These are phyloP conservation scores for Fusarium protoensiforme DNA, from an alignment of 2,329 filamentous ascomycete species.

Conservation along the genomic window DNA sequence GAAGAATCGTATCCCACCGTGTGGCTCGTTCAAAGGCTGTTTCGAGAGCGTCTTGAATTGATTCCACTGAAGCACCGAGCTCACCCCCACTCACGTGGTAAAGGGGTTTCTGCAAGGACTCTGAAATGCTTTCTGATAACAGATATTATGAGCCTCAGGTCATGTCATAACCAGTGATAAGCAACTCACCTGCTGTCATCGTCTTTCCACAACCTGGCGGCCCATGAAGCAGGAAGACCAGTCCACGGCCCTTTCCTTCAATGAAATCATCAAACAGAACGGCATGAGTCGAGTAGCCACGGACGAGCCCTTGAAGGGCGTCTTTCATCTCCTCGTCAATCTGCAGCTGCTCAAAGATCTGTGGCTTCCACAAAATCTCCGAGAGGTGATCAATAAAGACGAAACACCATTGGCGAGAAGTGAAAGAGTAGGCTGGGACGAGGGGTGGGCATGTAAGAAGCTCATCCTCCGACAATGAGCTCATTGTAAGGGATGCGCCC, in stretches of 20 bases:
- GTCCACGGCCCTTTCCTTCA: not conserved
- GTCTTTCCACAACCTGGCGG: not conserved
- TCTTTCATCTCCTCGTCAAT: not conserved
- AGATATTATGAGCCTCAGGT: not conserved
- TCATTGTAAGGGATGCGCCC: not conserved
- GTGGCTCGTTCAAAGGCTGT: not conserved
- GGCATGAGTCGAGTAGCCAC: not conserved
- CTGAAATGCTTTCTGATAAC: not conserved
- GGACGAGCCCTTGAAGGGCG: not conserved
- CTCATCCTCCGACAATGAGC: not conserved
- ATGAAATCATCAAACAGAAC: not conserved
- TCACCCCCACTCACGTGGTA: not conserved
- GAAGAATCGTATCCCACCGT: not conserved
- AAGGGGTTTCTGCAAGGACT: not conserved
- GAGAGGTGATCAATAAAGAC: not conserved
- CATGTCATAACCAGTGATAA: no score
- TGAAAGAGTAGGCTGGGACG: not conserved
- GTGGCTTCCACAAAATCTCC: not conserved
- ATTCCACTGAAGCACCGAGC: not conserved
- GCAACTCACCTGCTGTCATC: not conserved
- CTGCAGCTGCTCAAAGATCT: not conserved
- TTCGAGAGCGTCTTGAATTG: not conserved
- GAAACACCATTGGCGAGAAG: not conserved
- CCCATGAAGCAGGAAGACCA: not conserved
- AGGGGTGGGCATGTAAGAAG: not conserved